Conservation (phyloP, 1,139 yeast species). For the Geotrichum histeridarum region DNA sequence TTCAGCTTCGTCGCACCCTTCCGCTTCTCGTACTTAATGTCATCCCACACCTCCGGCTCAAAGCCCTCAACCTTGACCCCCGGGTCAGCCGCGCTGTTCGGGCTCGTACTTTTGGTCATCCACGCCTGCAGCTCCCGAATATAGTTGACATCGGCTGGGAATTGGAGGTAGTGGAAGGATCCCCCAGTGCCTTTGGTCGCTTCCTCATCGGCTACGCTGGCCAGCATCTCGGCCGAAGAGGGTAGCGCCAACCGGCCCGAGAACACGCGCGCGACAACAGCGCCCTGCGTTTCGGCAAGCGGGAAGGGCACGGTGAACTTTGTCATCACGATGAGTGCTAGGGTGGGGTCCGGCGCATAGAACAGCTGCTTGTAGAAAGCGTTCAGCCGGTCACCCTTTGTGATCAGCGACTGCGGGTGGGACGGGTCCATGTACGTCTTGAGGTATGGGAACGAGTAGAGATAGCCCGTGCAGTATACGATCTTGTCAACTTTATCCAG, state of each 20-base stretch:
- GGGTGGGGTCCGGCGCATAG: conserved; percentile 50
- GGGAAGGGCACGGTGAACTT: conserved; percentile 56
- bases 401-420: conserved; percentile 35
- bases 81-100: background rate
- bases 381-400: conserved; percentile 45
- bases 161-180: conserved; percentile 44
- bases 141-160: conserved; percentile 49
- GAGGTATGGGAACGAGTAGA: conserved; percentile 47
- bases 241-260: conserved; percentile 47
- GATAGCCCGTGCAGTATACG: conserved; percentile 64
- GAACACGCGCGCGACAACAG: conserved; percentile 53
- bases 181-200: conserved; percentile 39
- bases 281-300: conserved; percentile 54
- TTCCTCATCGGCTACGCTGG: conserved; percentile 40
- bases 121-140: conserved; percentile 41
- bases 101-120: conserved; percentile 34
- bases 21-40: conserved; percentile 24
- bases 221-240: conserved; percentile 39
- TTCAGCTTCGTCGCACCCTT: conserved; percentile 15
- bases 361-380: conserved; percentile 52
- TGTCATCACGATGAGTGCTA: conserved; percentile 51
- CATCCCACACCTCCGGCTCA: conserved; percentile 29
- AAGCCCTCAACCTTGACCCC: conserved; percentile 23
- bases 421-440: conserved; percentile 21
- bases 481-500: conserved; percentile 45